phyloP scores from a whole-genome alignment of 2,329 filamentous ascomycete genomes.

The Ceratocystis lukuohia region DNA sequence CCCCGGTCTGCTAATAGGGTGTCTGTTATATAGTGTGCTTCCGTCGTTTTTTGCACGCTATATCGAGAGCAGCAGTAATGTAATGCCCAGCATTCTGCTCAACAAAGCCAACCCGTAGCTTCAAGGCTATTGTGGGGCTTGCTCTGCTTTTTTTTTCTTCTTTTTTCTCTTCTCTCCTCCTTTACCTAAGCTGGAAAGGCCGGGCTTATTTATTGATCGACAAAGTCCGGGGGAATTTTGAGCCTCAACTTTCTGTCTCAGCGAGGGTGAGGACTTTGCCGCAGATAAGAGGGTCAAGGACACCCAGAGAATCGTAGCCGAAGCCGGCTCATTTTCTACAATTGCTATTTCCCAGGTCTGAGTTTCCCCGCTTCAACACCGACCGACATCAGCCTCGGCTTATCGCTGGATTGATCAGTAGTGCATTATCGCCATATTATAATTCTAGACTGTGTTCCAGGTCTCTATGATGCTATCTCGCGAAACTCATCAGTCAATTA shows the following conservation, averaged over 20 bases:
- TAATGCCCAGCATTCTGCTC: too few species aligned
- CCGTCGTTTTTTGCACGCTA: background rate
- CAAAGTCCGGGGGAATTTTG: conserved; percentile 17
- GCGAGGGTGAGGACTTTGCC: background rate
- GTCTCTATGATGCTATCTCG: background rate
- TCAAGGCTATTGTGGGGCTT: background rate
- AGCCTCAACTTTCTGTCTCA: conserved; percentile 16
- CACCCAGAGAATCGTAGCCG: background rate
- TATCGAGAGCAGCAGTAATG: background rate
- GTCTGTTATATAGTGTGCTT: background rate
- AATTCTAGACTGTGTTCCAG: background rate
- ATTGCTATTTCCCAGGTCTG: too few species aligned
- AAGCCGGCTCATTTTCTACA: too few species aligned
- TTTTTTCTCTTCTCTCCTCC: background rate
- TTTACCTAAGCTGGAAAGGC: background rate
- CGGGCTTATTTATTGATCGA: conserved; percentile 7
- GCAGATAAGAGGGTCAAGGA: background rate
- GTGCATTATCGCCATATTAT: background rate
- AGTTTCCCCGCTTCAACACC: background rate
- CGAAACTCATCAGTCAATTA: background rate
- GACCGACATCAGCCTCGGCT: background rate
- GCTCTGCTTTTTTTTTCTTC: background rate
- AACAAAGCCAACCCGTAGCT: background rate
- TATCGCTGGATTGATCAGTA: background rate
- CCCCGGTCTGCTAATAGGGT: background rate